Base-by-base conservation (phyloP, 208 protist genomes). In the Histomonas meleagridis region DNA sequence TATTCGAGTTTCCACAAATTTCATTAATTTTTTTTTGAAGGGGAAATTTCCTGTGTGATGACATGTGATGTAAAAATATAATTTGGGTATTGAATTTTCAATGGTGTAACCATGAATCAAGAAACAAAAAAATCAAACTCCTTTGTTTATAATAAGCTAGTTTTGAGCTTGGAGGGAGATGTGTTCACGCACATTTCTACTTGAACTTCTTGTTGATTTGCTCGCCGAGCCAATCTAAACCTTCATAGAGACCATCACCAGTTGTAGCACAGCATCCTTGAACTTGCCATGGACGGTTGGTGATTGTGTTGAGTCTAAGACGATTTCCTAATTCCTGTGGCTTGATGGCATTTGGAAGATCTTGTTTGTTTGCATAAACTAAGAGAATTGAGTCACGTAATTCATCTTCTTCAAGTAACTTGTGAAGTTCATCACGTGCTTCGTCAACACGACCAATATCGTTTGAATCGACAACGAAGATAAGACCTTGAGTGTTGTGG, bases 301-400 rank as follows among this genome's bases (percentile, higher is more conserved):
- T 95, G 91, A 98, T 93, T 57, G 95, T 93, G 76, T 97, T 95
- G 46, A 98, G 95, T 12, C 96, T 96, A 7, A 99, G 95, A 93
- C 97, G 96, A 92, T 98, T 97, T 18, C 96, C 97, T 62, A 99
- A 95, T 94, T 99, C 97, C 12, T 96, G 96, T 28, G 95, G 96
- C 93, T 94, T 96, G 96, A 98, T 98, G 18, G 97, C 97, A 93
- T 98, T 98, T 48, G 97, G 97, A 49, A 99, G 93, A 96, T 99
- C 97, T 94, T 98, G 96, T 94, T 99, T 99, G 96, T 99, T 99
- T 18, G 98, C 98, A 91, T 99, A 99, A 7, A 99, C 97, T 12
- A 99, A 95, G 16, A 99, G 93, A 10, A 96, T 93, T 12, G 97
- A 97, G 91, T 98, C 97, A 81, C 96, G 94, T 26, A 99, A 96